phyloP scores from a whole-genome alignment of 2,329 filamentous ascomycete species.

The Aspergillus piperis region DNA sequence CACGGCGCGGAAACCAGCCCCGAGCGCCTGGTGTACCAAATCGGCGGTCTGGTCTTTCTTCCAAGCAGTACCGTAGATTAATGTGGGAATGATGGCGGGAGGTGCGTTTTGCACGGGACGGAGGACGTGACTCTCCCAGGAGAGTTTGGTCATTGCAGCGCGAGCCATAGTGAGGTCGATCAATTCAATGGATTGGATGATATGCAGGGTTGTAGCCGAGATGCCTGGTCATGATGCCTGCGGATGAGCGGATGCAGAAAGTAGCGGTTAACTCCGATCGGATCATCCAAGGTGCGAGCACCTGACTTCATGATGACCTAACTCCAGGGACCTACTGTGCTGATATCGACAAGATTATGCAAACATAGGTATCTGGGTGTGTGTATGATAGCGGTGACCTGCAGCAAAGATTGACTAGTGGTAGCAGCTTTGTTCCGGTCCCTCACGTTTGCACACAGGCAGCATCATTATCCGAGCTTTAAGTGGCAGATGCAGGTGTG shows the following conservation, averaged over 20 bases:
- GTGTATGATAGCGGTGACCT: background rate
- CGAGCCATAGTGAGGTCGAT: slow-evolving; percentile 22
- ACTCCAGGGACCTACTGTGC: background rate
- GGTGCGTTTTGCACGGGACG: slow-evolving; percentile 27
- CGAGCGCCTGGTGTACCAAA: slow-evolving; percentile 69
- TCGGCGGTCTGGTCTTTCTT: slow-evolving; percentile 69
- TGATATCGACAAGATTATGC: background rate
- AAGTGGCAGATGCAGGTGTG: slow-evolving; percentile 4
- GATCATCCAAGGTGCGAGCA: background rate
- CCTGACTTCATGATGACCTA: slow-evolving; percentile 19
- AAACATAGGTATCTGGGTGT: background rate
- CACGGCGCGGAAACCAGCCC: slow-evolving; percentile 68
- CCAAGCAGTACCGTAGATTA: slow-evolving; percentile 84
- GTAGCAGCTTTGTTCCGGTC: background rate
- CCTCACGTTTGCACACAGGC: slow-evolving; percentile 9
- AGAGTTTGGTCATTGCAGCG: slow-evolving; percentile 27
- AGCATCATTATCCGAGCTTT: slow-evolving; percentile 12
- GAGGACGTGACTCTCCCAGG: slow-evolving; percentile 35
- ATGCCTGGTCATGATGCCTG: background rate
- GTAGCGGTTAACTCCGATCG: background rate
- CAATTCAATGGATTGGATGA: background rate
- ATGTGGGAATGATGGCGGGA: slow-evolving; percentile 41
- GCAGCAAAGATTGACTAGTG: background rate
- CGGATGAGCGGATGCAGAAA: background rate
- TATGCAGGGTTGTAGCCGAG: background rate